Base-by-base conservation (phyloP, 1,139 yeast genomes). In the Hanseniaspora gamundiae region DNA sequence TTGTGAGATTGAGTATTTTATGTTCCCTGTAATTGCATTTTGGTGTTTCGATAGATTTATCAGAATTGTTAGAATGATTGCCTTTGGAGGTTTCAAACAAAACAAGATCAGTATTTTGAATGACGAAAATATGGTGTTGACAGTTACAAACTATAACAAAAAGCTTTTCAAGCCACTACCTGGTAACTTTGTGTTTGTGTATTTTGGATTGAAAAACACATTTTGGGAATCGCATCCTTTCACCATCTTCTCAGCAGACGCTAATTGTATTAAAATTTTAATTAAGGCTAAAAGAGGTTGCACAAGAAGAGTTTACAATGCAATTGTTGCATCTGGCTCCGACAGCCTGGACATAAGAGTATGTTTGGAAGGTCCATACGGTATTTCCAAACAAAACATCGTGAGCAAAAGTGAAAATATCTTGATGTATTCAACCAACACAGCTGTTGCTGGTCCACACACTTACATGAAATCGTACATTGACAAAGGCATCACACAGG, bases 181-280 rank as follows among this genome's bases (percentile, higher is more conserved):
- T 8, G 62, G 61, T 1, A 58, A 57, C 43, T 57, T 57, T 44
- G 56, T 48, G 4, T 59, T 53, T 41, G 47, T 56, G 4, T 57
- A 57, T 42, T 51, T 59, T 29, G 39, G 53, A 44, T 48, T 48
- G 39, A 54, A 57, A 4, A 20, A 43, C 2, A 71, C 74, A 44
- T 80, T 80, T 50, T 82, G 77, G 78, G 86, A 80, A 56, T 73
- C 81, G 0, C 88, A 80, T 57, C 88, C 88, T 0, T 80, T 80
- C 53, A 76, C 86, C 0, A 68, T 75, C 20, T 67, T 76, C 16
- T 60, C 60, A 46, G 52, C 58, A 47, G 47, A 55, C 35, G 54
- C 61, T 46, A 59, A 68, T 55, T 52, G 66, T 56, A 52, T 70
- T 4, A 58, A 62, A 1, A 58, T 71, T 35, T 69, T 63, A 49